Percentiles rank a stretch among this genome's conserved stretches.
phyloP scores from a whole-genome alignment of 768 basidiomycete genomes.

The Tephrocybe sp. region DNA sequence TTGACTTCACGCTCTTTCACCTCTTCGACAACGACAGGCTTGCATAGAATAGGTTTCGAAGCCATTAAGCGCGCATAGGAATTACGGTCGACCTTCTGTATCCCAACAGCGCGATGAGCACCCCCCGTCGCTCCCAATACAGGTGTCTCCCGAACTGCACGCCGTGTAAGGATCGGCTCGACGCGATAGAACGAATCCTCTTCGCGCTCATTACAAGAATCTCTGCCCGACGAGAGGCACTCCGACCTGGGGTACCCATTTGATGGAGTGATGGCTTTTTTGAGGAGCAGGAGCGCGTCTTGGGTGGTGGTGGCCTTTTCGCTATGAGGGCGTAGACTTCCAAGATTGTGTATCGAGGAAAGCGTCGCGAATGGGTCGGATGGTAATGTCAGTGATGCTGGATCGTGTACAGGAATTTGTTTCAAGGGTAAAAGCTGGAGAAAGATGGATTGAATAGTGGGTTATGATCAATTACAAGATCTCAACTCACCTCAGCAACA shows the following conservation, averaged over 20 bases:
- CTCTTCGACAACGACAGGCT: conserved; percentile 26
- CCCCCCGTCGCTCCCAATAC: conserved; percentile 30
- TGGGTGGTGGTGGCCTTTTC: conserved; percentile 42
- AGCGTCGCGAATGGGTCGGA: conserved; percentile 54
- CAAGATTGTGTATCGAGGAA: conserved; percentile 29
- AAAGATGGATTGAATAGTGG: background rate
- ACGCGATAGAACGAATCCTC: conserved; percentile 32
- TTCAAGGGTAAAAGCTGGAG: conserved; percentile 41
- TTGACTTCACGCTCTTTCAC: conserved; percentile 31
- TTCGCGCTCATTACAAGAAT: conserved; percentile 14
- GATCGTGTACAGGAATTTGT: conserved; percentile 47
- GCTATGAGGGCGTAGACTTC: conserved; percentile 37
- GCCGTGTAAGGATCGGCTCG: conserved; percentile 45
- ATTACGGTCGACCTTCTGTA: conserved; percentile 15
- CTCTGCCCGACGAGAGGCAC: conserved; percentile 34
- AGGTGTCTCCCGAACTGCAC: conserved; percentile 49
- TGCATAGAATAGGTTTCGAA: conserved; percentile 17
- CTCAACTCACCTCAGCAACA: conserved; percentile 41
- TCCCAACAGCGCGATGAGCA: background rate
- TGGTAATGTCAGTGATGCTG: conserved; percentile 50
- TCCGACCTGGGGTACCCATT: conserved; percentile 33
- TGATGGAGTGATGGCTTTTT: conserved; percentile 21
- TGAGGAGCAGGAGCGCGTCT: conserved; percentile 35
- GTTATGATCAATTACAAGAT: background rate
- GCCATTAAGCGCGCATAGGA: conserved; percentile 23